Percentiles rank a stretch among this genome's conserved stretches.
Evolutionary conservation across 768 basidiomycete species (phyloP).

Genomic region (Lactarius evosmus): DNA sequence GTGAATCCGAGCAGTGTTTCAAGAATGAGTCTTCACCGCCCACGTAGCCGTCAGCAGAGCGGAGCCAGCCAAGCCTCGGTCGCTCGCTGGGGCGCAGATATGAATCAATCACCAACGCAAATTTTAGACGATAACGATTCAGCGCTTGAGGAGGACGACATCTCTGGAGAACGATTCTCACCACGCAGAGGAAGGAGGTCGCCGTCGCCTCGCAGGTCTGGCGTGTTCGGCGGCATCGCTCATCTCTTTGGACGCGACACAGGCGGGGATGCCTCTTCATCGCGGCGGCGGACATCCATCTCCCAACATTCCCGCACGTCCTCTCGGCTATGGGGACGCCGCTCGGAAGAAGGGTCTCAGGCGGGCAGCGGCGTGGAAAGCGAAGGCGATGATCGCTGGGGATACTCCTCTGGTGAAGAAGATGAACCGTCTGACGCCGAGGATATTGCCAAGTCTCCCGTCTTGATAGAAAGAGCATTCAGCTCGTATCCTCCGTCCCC

Average conservation of each 20-base stretch:
- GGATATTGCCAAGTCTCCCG: constrained; percentile 38
- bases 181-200: constrained; percentile 27
- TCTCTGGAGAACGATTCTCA: constrained; percentile 12
- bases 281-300: constrained; percentile 48
- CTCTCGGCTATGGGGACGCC: constrained; percentile 47
- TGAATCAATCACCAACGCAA: constrained; percentile 10
- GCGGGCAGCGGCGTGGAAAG: constrained; percentile 52
- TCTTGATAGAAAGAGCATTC: constrained; percentile 61
- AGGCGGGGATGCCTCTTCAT: constrained; percentile 37
- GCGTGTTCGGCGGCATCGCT: constrained; percentile 63
- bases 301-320: constrained; percentile 57
- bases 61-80: constrained; percentile 29
- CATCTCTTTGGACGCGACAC: constrained; percentile 52
- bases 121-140: constrained; percentile 21
- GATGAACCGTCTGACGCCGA: constrained; percentile 50
- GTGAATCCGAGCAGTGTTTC: constrained; percentile 78
- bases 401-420: constrained; percentile 85
- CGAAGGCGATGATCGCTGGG: constrained; percentile 74
- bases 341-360: constrained; percentile 58
- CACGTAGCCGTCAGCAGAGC: constrained; percentile 50
- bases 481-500: constrained; percentile 71
- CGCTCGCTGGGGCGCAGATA: constrained; percentile 14
- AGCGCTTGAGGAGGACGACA: constrained; percentile 26
- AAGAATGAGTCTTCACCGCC: constrained; percentile 48
- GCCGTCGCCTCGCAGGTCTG: constrained; percentile 34